Conservation (phyloP, 1,284 basidiomycete species). For the Nidula niveotomentosa region DNA sequence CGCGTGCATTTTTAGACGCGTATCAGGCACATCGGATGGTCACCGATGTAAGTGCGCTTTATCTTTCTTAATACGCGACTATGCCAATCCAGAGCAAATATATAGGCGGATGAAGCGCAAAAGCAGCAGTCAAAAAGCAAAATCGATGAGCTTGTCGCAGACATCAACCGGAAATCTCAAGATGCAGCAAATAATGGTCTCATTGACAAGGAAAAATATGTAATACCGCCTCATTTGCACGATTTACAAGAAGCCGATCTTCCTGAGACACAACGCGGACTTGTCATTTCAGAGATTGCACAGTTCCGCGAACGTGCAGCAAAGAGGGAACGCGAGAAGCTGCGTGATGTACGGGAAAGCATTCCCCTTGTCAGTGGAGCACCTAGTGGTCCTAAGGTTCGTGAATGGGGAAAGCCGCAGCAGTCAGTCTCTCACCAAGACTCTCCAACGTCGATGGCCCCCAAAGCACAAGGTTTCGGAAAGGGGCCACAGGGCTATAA, state of each 20-base stretch:
- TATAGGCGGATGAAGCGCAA: conserved; percentile 60
- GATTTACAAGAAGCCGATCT: conserved; percentile 94
- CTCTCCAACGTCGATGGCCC: conserved; percentile 23
- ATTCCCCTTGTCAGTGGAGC: conserved; percentile 40
- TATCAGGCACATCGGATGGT: conserved; percentile 78
- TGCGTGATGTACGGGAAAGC: conserved; percentile 66
- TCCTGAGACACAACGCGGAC: conserved; percentile 92
- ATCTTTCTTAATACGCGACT: conserved; percentile 5
- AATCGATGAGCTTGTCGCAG: conserved; percentile 55
- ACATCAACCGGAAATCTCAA: conserved; percentile 64
- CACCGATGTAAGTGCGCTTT: conserved; percentile 59
- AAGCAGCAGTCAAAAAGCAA: conserved; percentile 53
- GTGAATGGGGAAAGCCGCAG: conserved; percentile 74
- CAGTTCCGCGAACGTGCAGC: conserved; percentile 89
- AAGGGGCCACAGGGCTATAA: conserved; percentile 74
- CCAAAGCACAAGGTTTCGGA: conserved; percentile 47
- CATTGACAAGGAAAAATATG: conserved; percentile 76
- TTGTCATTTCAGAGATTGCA: conserved; percentile 93
- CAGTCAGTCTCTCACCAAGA: conserved; percentile 25
- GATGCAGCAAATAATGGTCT: conserved; percentile 65
- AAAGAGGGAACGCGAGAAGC: conserved; percentile 83
- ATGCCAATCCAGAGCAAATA: not conserved
- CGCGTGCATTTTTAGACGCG: conserved; percentile 81
- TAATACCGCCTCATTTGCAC: conserved; percentile 92
- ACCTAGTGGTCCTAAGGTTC: conserved; percentile 70